These are phyloP conservation scores for Phytophthora niederhauseri DNA, from an alignment of 352 stramenopile genomes.

Conservation along the genomic window DNA sequence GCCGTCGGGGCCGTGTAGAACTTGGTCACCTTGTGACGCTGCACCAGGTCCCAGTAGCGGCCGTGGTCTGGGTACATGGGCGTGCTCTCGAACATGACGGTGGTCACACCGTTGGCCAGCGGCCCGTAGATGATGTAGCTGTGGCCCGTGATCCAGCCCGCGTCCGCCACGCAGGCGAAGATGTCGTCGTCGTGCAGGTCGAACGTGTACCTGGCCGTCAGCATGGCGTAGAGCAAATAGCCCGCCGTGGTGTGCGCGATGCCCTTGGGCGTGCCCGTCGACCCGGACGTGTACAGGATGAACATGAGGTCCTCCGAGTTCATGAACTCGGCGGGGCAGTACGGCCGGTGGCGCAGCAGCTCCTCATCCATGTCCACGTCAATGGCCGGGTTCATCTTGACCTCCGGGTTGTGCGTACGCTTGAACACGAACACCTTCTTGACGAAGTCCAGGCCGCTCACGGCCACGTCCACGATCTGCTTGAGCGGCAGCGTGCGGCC, in stretches of 20 bases:
- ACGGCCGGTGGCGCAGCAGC: slow-evolving; percentile 90
- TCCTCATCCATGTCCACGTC: slow-evolving; percentile 95
- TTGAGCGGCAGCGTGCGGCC: slow-evolving; percentile 95
- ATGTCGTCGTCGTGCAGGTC: slow-evolving; percentile 94
- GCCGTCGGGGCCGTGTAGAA: slow-evolving; percentile 95
- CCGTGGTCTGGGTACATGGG: slow-evolving; percentile 96
- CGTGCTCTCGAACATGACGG: slow-evolving; percentile 98
- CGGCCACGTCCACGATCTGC: slow-evolving; percentile 94
- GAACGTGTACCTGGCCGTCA: slow-evolving; percentile 95
- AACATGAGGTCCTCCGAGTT: slow-evolving; percentile 97
- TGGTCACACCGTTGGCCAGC: slow-evolving; percentile 95
- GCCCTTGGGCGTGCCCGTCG: slow-evolving; percentile 96
- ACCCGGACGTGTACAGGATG: slow-evolving; percentile 98
- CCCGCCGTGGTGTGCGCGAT: slow-evolving; percentile 96
- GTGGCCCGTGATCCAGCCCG: slow-evolving; percentile 98
- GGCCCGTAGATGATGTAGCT: slow-evolving; percentile 98
- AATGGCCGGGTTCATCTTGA: slow-evolving; percentile 72
- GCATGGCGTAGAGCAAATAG: slow-evolving; percentile 94
- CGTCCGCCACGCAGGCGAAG: slow-evolving; percentile 95
- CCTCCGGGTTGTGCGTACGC: slow-evolving; percentile 73
- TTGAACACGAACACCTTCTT: slow-evolving; percentile 96
- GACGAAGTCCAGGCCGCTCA: slow-evolving; percentile 90
- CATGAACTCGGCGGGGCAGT: slow-evolving; percentile 95
- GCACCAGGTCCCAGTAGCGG: slow-evolving; percentile 97
- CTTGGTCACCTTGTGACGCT: slow-evolving; percentile 97